These are phyloP conservation scores for Heracleum sosnowskyi DNA, from an alignment of 129 eudicot genomes.

Conservation along the genomic window DNA sequence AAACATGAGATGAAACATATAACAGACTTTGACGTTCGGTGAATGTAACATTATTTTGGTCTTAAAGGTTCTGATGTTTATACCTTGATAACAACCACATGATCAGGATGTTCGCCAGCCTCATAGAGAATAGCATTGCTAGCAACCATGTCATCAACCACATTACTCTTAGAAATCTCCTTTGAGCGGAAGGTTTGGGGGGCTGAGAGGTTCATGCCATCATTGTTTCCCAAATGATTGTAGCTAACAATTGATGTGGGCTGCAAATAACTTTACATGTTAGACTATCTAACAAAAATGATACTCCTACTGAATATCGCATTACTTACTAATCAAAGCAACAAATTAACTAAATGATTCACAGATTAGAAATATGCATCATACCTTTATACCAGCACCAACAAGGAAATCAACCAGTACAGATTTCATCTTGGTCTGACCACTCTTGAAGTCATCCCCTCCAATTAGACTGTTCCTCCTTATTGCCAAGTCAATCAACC, in stretches of 20 bases:
- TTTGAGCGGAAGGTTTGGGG: constrained; percentile 99
- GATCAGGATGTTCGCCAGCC: constrained; percentile 99
- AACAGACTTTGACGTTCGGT: not conserved
- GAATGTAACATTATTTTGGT: not conserved
- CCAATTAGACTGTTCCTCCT: constrained; percentile 82
- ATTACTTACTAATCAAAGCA: not conserved
- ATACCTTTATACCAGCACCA: constrained; percentile 98
- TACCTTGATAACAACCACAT: constrained; percentile 98
- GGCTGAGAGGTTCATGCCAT: constrained; percentile 96
- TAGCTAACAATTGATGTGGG: constrained; percentile 99
- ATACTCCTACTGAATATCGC: not conserved
- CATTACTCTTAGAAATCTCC: constrained; percentile 95
- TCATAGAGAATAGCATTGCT: constrained; percentile 90
- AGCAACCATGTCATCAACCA: constrained; percentile 97
- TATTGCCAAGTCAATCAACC: constrained; percentile 90
- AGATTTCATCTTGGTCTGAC: constrained; percentile 98
- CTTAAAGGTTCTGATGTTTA: not conserved
- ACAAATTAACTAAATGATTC: not conserved
- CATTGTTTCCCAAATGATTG: constrained; percentile 97
- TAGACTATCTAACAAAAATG: not conserved
- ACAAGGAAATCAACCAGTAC: constrained; percentile 98
- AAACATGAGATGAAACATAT: not conserved
- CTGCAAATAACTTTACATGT: constrained; percentile 21
- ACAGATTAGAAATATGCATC: not conserved
- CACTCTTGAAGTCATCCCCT: constrained; percentile 98